Evolutionary conservation across 225 moss, liverwort and hornwort species (phyloP).

Genomic region (Pseudoscleropodium purum): DNA sequence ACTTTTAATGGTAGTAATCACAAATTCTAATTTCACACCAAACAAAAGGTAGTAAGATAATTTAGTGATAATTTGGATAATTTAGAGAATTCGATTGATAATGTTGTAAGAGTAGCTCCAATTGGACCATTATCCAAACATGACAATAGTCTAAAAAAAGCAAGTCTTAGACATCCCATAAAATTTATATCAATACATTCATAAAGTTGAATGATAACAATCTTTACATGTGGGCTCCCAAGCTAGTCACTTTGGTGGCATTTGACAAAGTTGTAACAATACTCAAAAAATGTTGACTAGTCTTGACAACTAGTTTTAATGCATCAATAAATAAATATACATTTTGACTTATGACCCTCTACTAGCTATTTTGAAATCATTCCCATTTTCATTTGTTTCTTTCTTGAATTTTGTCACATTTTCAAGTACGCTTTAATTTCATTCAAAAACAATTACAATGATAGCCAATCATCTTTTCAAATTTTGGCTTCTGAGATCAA

Average conservation of each 20-base stretch:
- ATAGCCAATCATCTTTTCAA: too few relatives aligned
- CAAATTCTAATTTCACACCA: background rate
- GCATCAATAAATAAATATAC: too few relatives aligned
- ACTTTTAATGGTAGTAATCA: background rate
- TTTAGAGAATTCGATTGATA: background rate
- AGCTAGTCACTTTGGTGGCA: rapidly evolving
- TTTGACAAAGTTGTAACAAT: background rate
- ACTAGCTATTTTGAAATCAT: background rate
- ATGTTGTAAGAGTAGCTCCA: rapidly evolving
- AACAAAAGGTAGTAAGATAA: background rate
- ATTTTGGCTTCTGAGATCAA: too few relatives aligned
- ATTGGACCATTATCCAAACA: rapidly evolving
- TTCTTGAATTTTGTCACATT: background rate
- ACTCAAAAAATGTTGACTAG: too few relatives aligned
- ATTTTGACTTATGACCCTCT: too few relatives aligned
- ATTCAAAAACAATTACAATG: too few relatives aligned
- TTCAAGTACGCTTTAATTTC: background rate
- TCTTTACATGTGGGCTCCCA: rapidly evolving
- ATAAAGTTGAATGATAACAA: background rate
- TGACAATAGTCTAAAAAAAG: background rate
- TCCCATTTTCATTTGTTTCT: background rate
- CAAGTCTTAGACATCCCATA: rapidly evolving
- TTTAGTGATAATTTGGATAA: background rate
- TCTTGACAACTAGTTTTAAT: too few relatives aligned
- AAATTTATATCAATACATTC: too few relatives aligned